phyloP scores from a whole-genome alignment of 2,329 filamentous ascomycete species.

The Beauveria sp. region DNA sequence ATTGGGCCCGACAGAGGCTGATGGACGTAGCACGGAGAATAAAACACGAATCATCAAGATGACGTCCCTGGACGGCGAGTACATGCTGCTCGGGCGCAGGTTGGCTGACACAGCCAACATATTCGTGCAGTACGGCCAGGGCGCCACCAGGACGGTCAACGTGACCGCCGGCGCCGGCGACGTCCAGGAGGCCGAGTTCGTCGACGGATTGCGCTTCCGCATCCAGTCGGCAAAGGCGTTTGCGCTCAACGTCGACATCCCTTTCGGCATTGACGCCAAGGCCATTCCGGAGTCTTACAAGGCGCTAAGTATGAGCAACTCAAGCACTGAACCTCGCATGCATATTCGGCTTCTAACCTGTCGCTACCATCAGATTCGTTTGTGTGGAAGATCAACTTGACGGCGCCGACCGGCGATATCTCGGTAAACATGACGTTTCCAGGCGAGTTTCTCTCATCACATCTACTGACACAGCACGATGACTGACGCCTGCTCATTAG shows the following conservation, averaged over 20 bases:
- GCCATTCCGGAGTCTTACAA: neutral
- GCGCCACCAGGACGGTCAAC: slow-evolving; percentile 22
- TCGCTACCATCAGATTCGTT: neutral
- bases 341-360: neutral
- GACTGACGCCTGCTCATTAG: neutral
- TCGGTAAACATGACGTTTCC: neutral
- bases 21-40: slow-evolving; percentile 17
- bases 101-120: slow-evolving; percentile 21
- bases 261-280: neutral
- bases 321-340: neutral
- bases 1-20: no score
- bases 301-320: neutral
- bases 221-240: neutral
- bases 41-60: slow-evolving; percentile 25
- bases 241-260: slow-evolving; percentile 4
- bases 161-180: slow-evolving; percentile 18
- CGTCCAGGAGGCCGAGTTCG: slow-evolving; percentile 21
- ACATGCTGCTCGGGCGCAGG: slow-evolving; percentile 23
- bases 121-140: slow-evolving; percentile 26
- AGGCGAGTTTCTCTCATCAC: neutral
- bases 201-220: slow-evolving; percentile 21
- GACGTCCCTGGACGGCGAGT: slow-evolving; percentile 24
- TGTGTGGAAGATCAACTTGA: neutral
- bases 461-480: no score
- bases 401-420: neutral